Percentiles rank a stretch among this genome's conserved stretches.
Conservation (phyloP, 306 rosid genomes). For the Vigna trinervia region DNA sequence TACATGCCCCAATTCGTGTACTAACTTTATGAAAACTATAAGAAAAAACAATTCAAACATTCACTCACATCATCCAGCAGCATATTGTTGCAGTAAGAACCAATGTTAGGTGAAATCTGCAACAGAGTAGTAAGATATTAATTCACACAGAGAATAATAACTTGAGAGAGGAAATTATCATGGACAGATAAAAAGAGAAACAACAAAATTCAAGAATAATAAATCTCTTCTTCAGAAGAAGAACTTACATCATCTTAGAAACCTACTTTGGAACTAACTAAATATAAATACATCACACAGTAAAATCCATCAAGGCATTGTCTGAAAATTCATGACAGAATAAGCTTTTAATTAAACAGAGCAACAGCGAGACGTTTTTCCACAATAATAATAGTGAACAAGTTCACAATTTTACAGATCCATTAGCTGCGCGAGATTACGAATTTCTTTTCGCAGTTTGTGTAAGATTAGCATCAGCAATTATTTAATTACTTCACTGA, state of each 20-base stretch:
- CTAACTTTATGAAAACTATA: conserved; percentile 16
- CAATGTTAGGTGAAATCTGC: conserved; percentile 87
- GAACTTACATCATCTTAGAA: background rate
- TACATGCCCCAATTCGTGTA: conserved; percentile 13
- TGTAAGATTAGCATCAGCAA: background rate
- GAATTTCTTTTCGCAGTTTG: background rate
- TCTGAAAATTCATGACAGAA: background rate
- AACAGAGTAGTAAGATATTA: conserved; percentile 38
- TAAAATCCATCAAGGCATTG: conserved; percentile 6
- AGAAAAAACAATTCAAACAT: conserved; percentile 18
- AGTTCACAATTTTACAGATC: background rate
- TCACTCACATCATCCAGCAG: conserved; percentile 96
- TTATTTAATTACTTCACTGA: background rate
- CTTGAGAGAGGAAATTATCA: background rate
- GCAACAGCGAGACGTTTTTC: background rate
- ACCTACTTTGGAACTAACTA: background rate
- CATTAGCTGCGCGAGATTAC: background rate
- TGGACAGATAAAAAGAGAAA: background rate
- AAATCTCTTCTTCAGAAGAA: background rate
- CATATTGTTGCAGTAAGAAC: conserved; percentile 84
- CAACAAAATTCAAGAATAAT: conserved; percentile 24
- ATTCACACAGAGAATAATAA: background rate
- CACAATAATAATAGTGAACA: background rate
- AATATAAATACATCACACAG: background rate
- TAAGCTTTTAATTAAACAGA: background rate